phyloP scores from a whole-genome alignment of 306 rosid genomes.

The Coriaria nepalensis region DNA sequence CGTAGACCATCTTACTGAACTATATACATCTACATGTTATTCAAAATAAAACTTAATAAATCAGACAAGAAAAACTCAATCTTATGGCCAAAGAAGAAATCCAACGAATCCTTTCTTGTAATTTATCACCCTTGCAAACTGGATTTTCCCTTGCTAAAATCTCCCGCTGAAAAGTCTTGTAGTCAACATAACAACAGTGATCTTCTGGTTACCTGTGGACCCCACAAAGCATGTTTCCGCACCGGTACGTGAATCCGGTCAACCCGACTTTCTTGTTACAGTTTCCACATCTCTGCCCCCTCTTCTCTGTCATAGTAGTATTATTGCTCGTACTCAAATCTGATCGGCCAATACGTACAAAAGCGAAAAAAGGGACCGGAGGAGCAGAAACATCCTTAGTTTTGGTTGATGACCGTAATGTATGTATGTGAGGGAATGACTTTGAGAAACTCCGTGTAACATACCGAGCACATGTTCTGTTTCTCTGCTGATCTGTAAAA shows the following conservation, averaged over 20 bases:
- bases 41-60: too few species aligned
- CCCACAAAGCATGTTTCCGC: slow-evolving; percentile 11
- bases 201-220: slow-evolving; percentile 7
- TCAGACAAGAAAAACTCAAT: too few species aligned
- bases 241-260: slow-evolving; percentile 7
- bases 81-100: too few species aligned
- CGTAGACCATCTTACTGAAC: too few species aligned
- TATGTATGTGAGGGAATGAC: too few species aligned
- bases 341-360: too few species aligned
- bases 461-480: slow-evolving; percentile 20
- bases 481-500: slow-evolving; percentile 18
- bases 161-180: neutral
- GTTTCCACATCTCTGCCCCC: slow-evolving; percentile 4
- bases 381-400: too few species aligned
- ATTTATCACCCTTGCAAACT: slow-evolving; percentile 9
- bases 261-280: slow-evolving; percentile 11
- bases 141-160: slow-evolving; percentile 3
- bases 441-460: slow-evolving; percentile 8
- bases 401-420: too few species aligned
- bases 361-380: too few species aligned
- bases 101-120: too few species aligned
- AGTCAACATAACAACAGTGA: slow-evolving; percentile 8
- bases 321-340: too few species aligned
- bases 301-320: slow-evolving; percentile 1
- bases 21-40: too few species aligned